Base-by-base conservation (phyloP, 2,329 filamentous ascomycete species). In the Coniochaeta prunicola region DNA sequence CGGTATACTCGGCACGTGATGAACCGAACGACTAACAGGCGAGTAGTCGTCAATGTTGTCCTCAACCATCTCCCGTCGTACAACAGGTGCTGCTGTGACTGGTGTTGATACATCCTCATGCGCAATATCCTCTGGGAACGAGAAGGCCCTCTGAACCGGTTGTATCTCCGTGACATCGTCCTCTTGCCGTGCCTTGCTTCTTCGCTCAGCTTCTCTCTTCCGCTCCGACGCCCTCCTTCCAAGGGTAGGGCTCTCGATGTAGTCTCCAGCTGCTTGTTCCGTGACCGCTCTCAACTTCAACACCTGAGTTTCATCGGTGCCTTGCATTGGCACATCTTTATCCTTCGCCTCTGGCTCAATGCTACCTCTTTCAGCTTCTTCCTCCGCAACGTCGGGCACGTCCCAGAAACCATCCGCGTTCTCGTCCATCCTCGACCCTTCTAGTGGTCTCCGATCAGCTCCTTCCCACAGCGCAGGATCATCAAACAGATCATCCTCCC, bases 391-490 rank as follows among this genome's bases (percentile, higher is more conserved):
- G 33, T 56, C 56, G 26, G 53, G 53, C 36, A 59, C 57, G 28
- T 58, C 70, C 72, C 68, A 72, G 50, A 71, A 74, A 31, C 66
- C 68, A 56, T 69, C 70, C 17, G 58, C 53, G 17, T 58, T 59
- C 57, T 68, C 63, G 36, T 67, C 67, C 56, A 40, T 64, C 57
- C 42, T 60, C 64, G 40, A 59, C 33, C 59, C 63, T 38, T 68
- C 64, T 17, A 73, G 38, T 8, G 62, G 61, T 60, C 71, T 76
- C 60, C 71, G 72, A 50, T 78, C 73, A 13, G 71, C 70, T 26
- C 73, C 74, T 64, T 80, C 75, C 76, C 76, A 77, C 28, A 78
- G 65, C 17, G 71, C 68, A 56, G 74, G 68, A 63, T 79, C 74
- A 61, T 80, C 74, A 65, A 78, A 76, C 31, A 76, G 65, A 62